Evolutionary conservation across 768 basidiomycete genomes (phyloP), one percentile per base, ranked within the genome.

Genomic region (Psilocybe cubensis): DNA sequence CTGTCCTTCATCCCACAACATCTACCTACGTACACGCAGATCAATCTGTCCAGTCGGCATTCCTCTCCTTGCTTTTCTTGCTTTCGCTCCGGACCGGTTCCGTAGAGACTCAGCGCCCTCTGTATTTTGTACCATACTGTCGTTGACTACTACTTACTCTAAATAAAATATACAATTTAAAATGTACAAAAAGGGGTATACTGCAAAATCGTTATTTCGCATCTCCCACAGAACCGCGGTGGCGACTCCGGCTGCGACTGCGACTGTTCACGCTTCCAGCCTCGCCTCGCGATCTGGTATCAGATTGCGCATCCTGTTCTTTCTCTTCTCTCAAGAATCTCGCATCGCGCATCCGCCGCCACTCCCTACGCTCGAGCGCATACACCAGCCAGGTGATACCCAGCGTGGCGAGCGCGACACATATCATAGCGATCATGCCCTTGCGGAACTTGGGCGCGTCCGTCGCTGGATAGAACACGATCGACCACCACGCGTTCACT

Each of bases 391-490:
- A 82, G 3, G 86, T 88, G 25, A 79, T 75, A 5, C 58, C 72
- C 14, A 88, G 69, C 9, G 87, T 87, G n/a, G 83, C 83, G 23
- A 76, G 70, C 41, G 80, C 81, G 0, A 78, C 79, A 43, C 81
- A 82, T 29, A 88, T 76, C 84, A 88, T 86, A 9, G 86, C 82
- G 61, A 84, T 83, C 83, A 87, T 84, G 20, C 88, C 89, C 56
- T 83, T 89, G 17, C 66, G 76, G 70, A 90, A 91, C 23, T 72
- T 72, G 4, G 89, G 88, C 4, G 87, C 88, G 50, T 89, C 85
- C 23, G 85, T 86, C 4, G 88, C 87, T n/a, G 83, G 85, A 69
- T 89, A 90, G 67, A 88, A 85, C 20, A 90, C 78, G 7, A 88
- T 76, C 43, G 85, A 79, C 86, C 85, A 88, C 85, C 84, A 87